phyloP scores from a whole-genome alignment of 1,139 yeast genomes.

The Candida dubliniensis region DNA sequence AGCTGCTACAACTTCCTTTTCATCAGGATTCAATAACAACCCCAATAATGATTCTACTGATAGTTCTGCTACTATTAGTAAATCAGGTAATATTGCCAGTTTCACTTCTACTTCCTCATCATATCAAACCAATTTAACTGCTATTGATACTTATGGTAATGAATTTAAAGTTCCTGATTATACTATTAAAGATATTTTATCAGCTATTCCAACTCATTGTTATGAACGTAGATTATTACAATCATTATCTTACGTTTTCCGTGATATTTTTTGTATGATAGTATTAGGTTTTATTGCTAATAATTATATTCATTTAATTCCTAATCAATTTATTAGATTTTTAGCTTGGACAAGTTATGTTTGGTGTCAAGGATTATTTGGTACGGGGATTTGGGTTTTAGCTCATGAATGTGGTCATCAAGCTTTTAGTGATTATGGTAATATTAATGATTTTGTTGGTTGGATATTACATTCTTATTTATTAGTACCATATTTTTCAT shows the following conservation, averaged over 20 bases:
- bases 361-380: conserved; percentile 44
- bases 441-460: conserved; percentile 57
- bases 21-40: conserved; percentile 2
- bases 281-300: conserved; percentile 48
- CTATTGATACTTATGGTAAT: conserved; percentile 56
- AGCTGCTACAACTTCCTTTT: conserved; percentile 12
- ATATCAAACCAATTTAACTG: conserved; percentile 26
- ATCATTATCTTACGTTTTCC: conserved; percentile 55
- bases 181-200: conserved; percentile 59
- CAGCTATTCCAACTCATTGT: conserved; percentile 62
- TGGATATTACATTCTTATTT: conserved; percentile 61
- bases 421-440: conserved; percentile 57
- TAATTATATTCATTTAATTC: conserved; percentile 51
- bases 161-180: conserved; percentile 62
- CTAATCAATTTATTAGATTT: conserved; percentile 45
- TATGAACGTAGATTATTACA: conserved; percentile 52
- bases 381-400: conserved; percentile 61
- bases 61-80: conserved; percentile 20
- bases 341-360: conserved; percentile 57
- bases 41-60: conserved; percentile 7
- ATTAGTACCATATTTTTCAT: conserved; percentile 60
- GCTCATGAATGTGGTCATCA: conserved; percentile 71
- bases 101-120: conserved; percentile 21
- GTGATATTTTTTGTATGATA: conserved; percentile 52
- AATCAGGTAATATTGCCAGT: conserved; percentile 39